These are phyloP conservation scores for Thelephora terrestris DNA, from an alignment of 1,284 basidiomycete species.

Conservation along the genomic window DNA sequence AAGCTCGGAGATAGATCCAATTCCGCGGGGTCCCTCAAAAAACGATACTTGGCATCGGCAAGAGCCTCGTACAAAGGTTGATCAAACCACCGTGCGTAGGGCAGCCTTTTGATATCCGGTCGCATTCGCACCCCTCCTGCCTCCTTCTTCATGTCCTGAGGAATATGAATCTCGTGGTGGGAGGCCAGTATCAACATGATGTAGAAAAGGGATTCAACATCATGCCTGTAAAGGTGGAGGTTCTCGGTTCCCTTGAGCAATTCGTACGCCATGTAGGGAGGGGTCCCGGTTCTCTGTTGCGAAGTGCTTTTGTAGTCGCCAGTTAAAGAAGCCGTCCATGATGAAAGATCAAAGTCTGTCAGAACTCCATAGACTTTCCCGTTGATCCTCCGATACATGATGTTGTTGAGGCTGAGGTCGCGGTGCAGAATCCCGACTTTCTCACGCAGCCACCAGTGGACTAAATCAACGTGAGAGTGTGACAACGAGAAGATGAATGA, in stretches of 20 bases:
- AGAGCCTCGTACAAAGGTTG: no score
- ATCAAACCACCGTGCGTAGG: no score
- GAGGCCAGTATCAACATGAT: neutral
- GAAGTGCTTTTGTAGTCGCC: neutral
- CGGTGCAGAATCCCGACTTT: neutral
- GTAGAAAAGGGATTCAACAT: slow-evolving; percentile 1
- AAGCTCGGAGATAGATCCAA: no score
- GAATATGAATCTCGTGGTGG: no score
- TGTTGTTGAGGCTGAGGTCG: neutral
- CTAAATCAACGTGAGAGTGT: no score
- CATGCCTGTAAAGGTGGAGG: neutral
- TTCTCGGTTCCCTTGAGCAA: neutral
- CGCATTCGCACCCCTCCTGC: no score
- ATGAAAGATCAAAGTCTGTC: neutral
- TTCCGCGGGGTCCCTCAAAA: no score
- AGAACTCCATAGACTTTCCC: neutral
- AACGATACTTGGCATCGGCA: no score
- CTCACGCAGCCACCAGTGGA: no score
- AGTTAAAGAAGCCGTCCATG: neutral
- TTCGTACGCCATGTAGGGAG: neutral
- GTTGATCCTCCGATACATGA: neutral
- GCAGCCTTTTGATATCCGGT: no score
- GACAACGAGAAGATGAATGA: no score
- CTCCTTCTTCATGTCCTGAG: no score
- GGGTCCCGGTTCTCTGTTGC: neutral